Percentiles rank a stretch among this genome's conserved stretches.
Evolutionary conservation across 352 stramenopile genomes (phyloP).

Genomic region (Phytophthora brassicae): DNA sequence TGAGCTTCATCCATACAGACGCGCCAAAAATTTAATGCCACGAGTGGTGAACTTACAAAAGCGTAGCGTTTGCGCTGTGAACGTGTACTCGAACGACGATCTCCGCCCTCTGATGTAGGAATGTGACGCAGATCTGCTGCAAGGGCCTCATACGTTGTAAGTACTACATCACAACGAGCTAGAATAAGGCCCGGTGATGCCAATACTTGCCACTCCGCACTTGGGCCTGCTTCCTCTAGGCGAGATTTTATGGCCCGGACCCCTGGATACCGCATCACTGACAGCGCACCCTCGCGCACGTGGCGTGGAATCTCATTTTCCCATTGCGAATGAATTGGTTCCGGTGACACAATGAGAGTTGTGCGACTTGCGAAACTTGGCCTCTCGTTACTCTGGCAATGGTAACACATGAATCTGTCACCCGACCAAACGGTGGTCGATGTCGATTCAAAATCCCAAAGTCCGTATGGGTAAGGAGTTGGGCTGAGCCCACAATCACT

Average conservation of each 20-base stretch:
- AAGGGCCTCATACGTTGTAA: constrained; percentile 91
- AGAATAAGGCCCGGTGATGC: constrained; percentile 47
- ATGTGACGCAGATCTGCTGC: constrained; percentile 82
- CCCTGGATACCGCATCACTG: constrained; percentile 57
- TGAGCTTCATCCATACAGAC: constrained; percentile 94
- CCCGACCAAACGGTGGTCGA: constrained; percentile 4
- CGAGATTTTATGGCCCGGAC: constrained; percentile 48
- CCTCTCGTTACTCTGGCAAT: constrained; percentile 50
- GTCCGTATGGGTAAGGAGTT: neutral
- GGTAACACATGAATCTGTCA: constrained; percentile 60
- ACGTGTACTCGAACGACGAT: constrained; percentile 60
- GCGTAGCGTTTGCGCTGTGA: constrained; percentile 76
- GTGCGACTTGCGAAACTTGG: constrained; percentile 55
- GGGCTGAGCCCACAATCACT: neutral
- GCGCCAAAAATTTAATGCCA: constrained; percentile 86
- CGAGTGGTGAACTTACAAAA: constrained; percentile 87
- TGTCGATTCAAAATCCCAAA: constrained; percentile 26
- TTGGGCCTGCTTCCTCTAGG: constrained; percentile 34
- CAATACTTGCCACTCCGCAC: constrained; percentile 57
- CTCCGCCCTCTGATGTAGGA: constrained; percentile 32
- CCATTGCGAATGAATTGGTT: constrained; percentile 92
- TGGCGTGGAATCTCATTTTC: constrained; percentile 84
- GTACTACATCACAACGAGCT: constrained; percentile 86
- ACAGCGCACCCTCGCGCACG: constrained; percentile 50
- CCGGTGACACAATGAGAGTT: constrained; percentile 93